phyloP scores from a whole-genome alignment of 306 rosid genomes.

The Boehmeria nivea region DNA sequence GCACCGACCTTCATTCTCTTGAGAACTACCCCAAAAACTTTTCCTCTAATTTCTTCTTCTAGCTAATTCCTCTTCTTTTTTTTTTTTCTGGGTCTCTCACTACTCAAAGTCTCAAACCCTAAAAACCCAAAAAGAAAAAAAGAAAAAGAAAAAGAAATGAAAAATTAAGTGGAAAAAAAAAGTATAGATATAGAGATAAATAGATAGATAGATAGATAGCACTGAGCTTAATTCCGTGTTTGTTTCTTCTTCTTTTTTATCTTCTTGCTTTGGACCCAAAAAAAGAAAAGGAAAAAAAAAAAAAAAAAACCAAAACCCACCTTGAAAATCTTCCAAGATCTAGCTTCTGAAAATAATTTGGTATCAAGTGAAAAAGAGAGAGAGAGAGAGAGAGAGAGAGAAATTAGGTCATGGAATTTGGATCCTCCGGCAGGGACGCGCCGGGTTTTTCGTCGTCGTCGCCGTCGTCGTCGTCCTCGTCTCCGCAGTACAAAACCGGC shows the following conservation, averaged over 20 bases:
- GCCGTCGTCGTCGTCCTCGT: conserved; percentile 5
- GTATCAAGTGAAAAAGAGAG: background rate
- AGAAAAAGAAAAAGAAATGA: no score
- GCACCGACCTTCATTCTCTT: conserved; percentile 32
- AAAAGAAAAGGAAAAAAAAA: conserved; percentile 1
- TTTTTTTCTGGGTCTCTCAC: no score
- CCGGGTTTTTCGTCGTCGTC: conserved; percentile 3
- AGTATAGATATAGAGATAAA: no score
- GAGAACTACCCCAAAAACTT: conserved; percentile 25
- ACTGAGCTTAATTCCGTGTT: background rate
- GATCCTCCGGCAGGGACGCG: conserved; percentile 7
- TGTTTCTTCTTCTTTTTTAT: background rate
- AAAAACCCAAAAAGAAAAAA: no score
- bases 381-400: no score
- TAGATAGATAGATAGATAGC: background rate
- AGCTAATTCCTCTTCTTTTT: no score
- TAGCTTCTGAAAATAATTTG: background rate
- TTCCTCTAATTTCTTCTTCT: background rate
- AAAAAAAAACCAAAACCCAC: conserved; percentile 7
- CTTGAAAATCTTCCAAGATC: conserved; percentile 22
- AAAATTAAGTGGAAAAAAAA: no score
- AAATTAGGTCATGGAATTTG: conserved; percentile 24
- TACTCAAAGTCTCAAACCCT: background rate
- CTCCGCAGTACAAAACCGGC: background rate
- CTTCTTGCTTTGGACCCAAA: background rate